Percentiles rank a stretch among this genome's conserved stretches.
Evolutionary conservation across 2,329 filamentous ascomycete species (phyloP).

Genomic region (Chaetomiaceae sp.): DNA sequence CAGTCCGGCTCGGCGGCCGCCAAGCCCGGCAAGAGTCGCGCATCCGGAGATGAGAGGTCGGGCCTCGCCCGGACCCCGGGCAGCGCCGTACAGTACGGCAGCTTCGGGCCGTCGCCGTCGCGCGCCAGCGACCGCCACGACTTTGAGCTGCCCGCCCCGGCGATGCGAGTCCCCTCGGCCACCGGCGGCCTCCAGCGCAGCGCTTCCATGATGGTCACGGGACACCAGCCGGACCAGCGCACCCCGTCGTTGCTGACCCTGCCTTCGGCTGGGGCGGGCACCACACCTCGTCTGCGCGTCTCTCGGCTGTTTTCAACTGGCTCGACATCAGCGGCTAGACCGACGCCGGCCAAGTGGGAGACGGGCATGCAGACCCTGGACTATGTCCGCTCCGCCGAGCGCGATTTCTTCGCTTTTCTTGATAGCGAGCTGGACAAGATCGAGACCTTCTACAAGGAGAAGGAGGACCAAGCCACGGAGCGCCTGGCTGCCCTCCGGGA

Average conservation of each 20-base stretch:
- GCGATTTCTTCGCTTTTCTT: slow-evolving; percentile 83
- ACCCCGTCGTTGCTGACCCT: slow-evolving; percentile 24
- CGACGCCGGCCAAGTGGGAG: slow-evolving; percentile 38
- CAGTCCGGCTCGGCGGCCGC: slow-evolving; percentile 26
- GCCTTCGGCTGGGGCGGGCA: slow-evolving; percentile 22
- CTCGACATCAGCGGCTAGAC: slow-evolving; percentile 31
- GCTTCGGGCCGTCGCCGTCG: slow-evolving; percentile 45
- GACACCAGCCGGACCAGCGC: slow-evolving; percentile 5
- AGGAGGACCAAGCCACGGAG: slow-evolving; percentile 78
- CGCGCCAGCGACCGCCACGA: slow-evolving; percentile 31
- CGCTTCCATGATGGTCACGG: slow-evolving; percentile 29
- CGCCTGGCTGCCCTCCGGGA: slow-evolving; percentile 68
- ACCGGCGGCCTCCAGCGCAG: slow-evolving; percentile 34
- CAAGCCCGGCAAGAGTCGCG: slow-evolving; percentile 12
- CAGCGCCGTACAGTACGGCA: slow-evolving; percentile 47
- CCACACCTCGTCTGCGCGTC: slow-evolving; percentile 31
- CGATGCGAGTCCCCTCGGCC: slow-evolving; percentile 41
- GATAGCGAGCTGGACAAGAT: slow-evolving; percentile 87
- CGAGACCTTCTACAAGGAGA: slow-evolving; percentile 80
- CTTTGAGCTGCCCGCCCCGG: slow-evolving; percentile 53
- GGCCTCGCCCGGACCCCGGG: slow-evolving; percentile 37
- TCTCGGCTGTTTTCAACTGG: slow-evolving; percentile 39
- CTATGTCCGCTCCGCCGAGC: slow-evolving; percentile 63
- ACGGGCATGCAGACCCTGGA: slow-evolving; percentile 41
- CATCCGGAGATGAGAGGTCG: slow-evolving; percentile 36